Conservation (phyloP, 495 filamentous ascomycete genomes). For the Podospora bellae-mahoneyi region DNA sequence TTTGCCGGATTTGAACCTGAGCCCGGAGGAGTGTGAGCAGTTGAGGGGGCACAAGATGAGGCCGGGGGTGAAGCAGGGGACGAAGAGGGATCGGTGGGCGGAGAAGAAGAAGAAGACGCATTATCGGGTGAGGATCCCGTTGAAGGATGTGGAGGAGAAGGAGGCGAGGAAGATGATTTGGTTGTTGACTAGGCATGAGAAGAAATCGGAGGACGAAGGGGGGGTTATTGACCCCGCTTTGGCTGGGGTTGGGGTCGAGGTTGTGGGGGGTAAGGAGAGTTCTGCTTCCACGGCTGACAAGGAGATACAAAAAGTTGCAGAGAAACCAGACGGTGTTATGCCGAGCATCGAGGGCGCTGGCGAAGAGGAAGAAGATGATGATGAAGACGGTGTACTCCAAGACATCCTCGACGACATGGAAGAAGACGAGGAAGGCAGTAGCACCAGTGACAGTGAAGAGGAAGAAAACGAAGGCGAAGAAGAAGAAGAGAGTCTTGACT, state of each 20-base stretch:
- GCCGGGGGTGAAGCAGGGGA: constrained; percentile 23
- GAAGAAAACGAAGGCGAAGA: constrained; percentile 18
- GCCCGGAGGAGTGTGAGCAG: constrained; percentile 39
- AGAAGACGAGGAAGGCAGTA: constrained; percentile 13
- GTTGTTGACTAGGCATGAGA: constrained; percentile 18
- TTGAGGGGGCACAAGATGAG: constrained; percentile 30
- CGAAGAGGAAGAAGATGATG: constrained; percentile 12
- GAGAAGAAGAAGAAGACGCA: constrained; percentile 30
- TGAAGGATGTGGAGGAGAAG: constrained; percentile 31
- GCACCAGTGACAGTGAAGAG: neutral
- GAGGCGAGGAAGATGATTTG: constrained; percentile 36
- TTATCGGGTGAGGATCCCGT: constrained; percentile 41
- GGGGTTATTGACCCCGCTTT: neutral
- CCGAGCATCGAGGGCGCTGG: neutral
- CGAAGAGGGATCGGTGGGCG: constrained; percentile 21
- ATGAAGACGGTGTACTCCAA: neutral
- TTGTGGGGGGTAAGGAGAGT: constrained; percentile 2
- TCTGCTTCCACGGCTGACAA: neutral
- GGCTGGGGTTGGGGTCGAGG: neutral
- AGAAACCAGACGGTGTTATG: constrained; percentile 10
- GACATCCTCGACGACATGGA: constrained; percentile 9
- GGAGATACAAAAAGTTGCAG: constrained; percentile 12
- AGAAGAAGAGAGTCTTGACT: constrained; percentile 16
- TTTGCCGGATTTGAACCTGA: constrained; percentile 52
- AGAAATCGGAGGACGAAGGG: neutral